phyloP scores from a whole-genome alignment of 208 protist species.

The Porcisia deanei region DNA sequence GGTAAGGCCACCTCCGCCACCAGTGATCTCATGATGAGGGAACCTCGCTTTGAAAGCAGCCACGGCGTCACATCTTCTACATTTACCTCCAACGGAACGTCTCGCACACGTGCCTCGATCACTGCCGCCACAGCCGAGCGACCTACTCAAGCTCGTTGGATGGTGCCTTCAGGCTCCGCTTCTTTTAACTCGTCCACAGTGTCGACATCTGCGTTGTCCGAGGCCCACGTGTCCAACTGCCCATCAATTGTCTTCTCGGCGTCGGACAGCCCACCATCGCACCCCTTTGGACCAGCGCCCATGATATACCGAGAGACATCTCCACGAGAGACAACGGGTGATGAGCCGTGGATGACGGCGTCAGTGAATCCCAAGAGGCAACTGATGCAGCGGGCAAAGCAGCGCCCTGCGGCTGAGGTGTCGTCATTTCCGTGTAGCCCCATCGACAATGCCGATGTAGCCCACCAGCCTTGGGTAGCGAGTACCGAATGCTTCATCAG shows the following conservation, averaged over 20 bases:
- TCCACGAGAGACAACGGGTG: background rate
- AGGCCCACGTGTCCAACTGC: background rate
- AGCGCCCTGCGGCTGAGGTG: background rate
- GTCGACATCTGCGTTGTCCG: slow-evolving; percentile 7
- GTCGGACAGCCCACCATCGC: slow-evolving; percentile 21
- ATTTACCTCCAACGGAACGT: background rate
- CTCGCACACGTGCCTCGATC: background rate
- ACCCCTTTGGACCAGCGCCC: slow-evolving; percentile 6
- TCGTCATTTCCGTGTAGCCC: background rate
- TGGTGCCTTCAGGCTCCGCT: background rate
- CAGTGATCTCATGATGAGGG: background rate
- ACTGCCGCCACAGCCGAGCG: background rate
- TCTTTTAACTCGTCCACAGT: slow-evolving; percentile 16
- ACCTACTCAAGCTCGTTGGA: background rate
- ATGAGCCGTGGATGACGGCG: too few relatives aligned
- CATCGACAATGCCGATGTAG: background rate
- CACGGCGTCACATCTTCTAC: background rate
- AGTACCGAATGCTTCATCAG: background rate
- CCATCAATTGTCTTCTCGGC: slow-evolving; percentile 15
- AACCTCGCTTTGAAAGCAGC: background rate
- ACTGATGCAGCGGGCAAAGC: background rate
- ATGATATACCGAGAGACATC: slow-evolving; percentile 11
- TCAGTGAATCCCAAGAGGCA: background rate
- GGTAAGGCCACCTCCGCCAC: background rate
- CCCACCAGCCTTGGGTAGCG: background rate